phyloP scores from a whole-genome alignment of 192 early-diverging fungal genomes.

The Backusella tuberculispora region DNA sequence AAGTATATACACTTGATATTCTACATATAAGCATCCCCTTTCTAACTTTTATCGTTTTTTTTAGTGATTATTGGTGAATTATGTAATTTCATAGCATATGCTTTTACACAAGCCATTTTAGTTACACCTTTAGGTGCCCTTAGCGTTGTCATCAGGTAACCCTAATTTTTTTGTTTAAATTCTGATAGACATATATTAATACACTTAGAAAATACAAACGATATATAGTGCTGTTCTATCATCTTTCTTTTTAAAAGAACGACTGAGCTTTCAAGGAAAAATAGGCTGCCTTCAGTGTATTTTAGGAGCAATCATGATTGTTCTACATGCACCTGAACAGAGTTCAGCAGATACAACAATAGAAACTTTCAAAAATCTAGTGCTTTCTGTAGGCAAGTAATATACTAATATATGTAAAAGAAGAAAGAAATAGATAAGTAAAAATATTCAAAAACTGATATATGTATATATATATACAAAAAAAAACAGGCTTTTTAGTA shows the following conservation, averaged over 20 bases:
- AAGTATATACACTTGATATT: constrained; percentile 21
- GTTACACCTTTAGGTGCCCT: constrained; percentile 95
- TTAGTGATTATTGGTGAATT: constrained; percentile 93
- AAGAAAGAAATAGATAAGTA: not conserved
- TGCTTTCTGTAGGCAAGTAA: constrained; percentile 29
- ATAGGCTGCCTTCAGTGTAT: constrained; percentile 90
- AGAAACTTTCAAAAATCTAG: constrained; percentile 70
- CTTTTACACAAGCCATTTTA: constrained; percentile 94
- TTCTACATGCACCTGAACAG: constrained; percentile 86
- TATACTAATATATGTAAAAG: too few relatives aligned
- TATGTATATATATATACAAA: not conserved
- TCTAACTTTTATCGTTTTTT: not conserved
- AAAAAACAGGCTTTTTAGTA: constrained; percentile 59
- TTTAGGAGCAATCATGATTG: constrained; percentile 82
- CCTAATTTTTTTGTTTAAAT: not conserved
- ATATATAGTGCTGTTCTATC: constrained; percentile 74
- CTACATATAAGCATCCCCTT: not conserved
- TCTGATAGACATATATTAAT: not conserved
- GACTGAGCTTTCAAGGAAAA: constrained; percentile 80
- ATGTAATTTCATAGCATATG: constrained; percentile 97
- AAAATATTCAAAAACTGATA: not conserved
- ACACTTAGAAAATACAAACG: not conserved
- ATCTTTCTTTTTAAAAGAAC: constrained; percentile 87
- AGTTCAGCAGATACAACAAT: constrained; percentile 69
- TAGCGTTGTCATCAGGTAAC: constrained; percentile 83